Evolutionary conservation across 441 rosid genomes (phyloP).

Genomic region (Breynia disticha): DNA sequence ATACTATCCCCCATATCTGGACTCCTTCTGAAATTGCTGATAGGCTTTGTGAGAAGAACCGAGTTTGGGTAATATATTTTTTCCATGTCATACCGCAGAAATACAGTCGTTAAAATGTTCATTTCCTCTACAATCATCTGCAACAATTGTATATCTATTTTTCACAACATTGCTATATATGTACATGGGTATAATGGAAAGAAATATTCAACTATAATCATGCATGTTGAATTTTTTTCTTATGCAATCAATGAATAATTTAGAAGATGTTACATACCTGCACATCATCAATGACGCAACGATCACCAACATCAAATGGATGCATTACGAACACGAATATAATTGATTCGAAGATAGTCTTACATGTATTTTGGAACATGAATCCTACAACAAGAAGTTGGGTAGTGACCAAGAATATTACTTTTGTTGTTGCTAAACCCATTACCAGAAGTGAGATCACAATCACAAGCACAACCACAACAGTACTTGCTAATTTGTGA

Average conservation of each 20-base stretch:
- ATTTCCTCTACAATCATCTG: too few relatives aligned
- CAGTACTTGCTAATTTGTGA: slow-evolving; percentile 38
- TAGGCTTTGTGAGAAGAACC: slow-evolving; percentile 34
- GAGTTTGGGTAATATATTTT: slow-evolving; percentile 44
- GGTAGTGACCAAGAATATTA: slow-evolving; percentile 36
- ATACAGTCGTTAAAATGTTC: slow-evolving; percentile 36
- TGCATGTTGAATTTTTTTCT: not conserved
- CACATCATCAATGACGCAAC: slow-evolving; percentile 50
- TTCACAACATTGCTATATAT: not conserved
- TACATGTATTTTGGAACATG: slow-evolving; percentile 44
- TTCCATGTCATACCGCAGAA: slow-evolving; percentile 39
- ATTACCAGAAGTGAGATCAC: slow-evolving; percentile 30
- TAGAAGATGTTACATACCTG: slow-evolving; percentile 36
- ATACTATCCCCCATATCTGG: slow-evolving; percentile 42
- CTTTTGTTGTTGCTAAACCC: slow-evolving; percentile 32
- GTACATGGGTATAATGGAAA: not conserved
- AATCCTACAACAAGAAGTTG: slow-evolving; percentile 36
- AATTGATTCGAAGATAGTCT: slow-evolving; percentile 47
- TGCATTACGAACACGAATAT: slow-evolving; percentile 58
- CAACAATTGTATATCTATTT: not conserved
- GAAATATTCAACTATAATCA: not conserved
- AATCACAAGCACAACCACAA: slow-evolving; percentile 19
- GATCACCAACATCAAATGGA: slow-evolving; percentile 52
- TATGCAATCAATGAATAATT: not conserved
- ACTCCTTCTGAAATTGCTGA: slow-evolving; percentile 44